Conservation (phyloP, 1,139 yeast genomes). For the Tardiomyces digboiensis region DNA sequence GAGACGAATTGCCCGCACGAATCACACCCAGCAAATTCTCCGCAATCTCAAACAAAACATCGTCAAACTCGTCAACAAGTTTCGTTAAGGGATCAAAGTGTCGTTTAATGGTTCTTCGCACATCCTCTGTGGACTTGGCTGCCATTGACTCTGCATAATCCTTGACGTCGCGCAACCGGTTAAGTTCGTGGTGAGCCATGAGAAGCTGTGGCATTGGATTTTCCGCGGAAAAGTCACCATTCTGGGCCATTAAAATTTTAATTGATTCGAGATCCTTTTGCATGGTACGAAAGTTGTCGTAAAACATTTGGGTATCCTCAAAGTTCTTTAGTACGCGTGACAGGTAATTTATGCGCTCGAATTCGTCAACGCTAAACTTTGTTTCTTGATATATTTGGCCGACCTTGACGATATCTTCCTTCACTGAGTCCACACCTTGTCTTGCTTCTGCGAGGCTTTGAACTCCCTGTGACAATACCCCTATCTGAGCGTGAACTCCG, state of each 20-base stretch:
- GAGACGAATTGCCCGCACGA: constrained; percentile 53
- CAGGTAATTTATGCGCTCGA: constrained; percentile 51
- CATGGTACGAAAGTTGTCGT: constrained; percentile 52
- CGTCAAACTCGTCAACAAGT: constrained; percentile 54
- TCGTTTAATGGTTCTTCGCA: constrained; percentile 53
- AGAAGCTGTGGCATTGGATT: constrained; percentile 54
- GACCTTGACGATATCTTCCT: constrained; percentile 20
- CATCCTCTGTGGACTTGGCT: constrained; percentile 52
- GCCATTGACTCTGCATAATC: constrained; percentile 61
- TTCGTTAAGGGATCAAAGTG: constrained; percentile 44
- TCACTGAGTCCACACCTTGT: constrained; percentile 18
- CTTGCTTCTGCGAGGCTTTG: constrained; percentile 23
- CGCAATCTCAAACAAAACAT: constrained; percentile 50
- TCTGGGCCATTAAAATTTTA: constrained; percentile 47
- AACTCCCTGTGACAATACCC: constrained; percentile 28
- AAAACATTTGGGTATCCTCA: constrained; percentile 56
- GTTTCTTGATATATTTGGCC: constrained; percentile 7
- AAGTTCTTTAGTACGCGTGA: constrained; percentile 66
- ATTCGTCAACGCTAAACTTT: constrained; percentile 33
- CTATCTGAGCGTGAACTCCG: constrained; percentile 53
- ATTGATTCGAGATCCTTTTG: constrained; percentile 42
- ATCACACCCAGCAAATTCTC: constrained; percentile 59
- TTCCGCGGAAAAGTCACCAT: constrained; percentile 35
- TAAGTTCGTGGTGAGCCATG: constrained; percentile 58
- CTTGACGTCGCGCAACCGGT: constrained; percentile 63